These are phyloP conservation scores for Cutaneotrichosporon sp. DNA, from an alignment of 1,284 basidiomycete genomes.

Conservation along the genomic window DNA sequence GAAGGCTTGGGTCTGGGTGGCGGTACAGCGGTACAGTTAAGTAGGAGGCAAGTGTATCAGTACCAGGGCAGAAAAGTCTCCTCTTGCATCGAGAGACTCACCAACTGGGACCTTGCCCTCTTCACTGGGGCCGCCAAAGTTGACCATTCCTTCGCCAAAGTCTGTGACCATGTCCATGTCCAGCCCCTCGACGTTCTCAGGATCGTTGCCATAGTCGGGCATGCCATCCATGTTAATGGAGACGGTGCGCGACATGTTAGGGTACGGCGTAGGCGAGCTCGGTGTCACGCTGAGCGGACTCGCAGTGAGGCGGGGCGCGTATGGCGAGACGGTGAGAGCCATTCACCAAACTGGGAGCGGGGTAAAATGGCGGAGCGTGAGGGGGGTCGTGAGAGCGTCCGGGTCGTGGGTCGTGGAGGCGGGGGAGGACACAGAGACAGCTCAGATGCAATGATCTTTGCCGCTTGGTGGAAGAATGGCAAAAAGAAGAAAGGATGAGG, in stretches of 20 bases:
- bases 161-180: conserved; percentile 43
- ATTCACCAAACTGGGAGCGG: conserved; percentile 9
- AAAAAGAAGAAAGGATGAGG: background rate
- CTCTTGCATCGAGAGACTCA: too few species aligned
- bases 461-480: background rate
- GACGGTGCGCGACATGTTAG: conserved; percentile 16
- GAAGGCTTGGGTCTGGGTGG: conserved; percentile 5
- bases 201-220: conserved; percentile 8
- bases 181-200: conserved; percentile 14
- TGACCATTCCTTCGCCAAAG: conserved; percentile 43
- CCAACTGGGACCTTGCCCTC: conserved; percentile 14
- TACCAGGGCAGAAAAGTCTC: too few species aligned
- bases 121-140: conserved; percentile 27
- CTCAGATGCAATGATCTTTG: conserved; percentile 1
- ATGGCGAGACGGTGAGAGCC: conserved; percentile 19
- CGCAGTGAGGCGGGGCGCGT: conserved; percentile 16
- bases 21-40: background rate
- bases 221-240: conserved; percentile 23
- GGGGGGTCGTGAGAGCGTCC: background rate
- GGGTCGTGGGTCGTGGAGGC: background rate
- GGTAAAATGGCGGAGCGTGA: background rate
- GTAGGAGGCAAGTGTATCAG: background rate
- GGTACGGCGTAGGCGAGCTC: conserved; percentile 12
- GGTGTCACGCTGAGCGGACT: conserved; percentile 14
- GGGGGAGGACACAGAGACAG: background rate